Conservation (phyloP, 1,284 basidiomycete genomes). For the Anthracocystis panici-leucophaei region DNA sequence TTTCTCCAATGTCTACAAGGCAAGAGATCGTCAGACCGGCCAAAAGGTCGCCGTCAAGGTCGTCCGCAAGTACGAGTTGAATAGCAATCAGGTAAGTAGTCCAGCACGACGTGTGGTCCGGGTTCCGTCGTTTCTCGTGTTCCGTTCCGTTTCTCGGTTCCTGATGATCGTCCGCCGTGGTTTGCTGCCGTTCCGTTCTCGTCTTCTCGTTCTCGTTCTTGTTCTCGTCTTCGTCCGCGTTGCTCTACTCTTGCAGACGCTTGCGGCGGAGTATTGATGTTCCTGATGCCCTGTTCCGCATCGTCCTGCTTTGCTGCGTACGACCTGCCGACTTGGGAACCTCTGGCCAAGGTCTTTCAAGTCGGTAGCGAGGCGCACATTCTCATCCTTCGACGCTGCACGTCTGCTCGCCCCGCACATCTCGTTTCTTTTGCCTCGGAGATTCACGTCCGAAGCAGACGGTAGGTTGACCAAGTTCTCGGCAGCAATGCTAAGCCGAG, state of each 20-base stretch:
- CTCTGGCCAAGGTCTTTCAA: conserved; percentile 60
- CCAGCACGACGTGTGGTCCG: conserved; percentile 70
- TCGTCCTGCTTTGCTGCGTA: conserved; percentile 17
- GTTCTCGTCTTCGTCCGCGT: not conserved
- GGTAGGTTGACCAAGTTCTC: conserved; percentile 6
- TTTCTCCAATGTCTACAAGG: conserved; percentile 98
- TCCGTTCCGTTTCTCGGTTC: conserved; percentile 42
- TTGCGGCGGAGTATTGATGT: not conserved
- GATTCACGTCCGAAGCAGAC: not conserved
- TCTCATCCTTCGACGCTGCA: conserved; percentile 4
- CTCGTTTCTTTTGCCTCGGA: not conserved
- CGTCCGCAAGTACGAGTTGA: conserved; percentile 95
- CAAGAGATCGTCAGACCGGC: conserved; percentile 80
- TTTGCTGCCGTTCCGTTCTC: conserved; percentile 59
- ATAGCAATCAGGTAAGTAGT: conserved; percentile 83
- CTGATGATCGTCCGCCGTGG: conserved; percentile 23
- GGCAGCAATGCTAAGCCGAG: not conserved
- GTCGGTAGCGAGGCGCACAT: conserved; percentile 67
- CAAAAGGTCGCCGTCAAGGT: conserved; percentile 95
- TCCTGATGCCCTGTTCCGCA: not conserved
- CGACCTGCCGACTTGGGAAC: conserved; percentile 24
- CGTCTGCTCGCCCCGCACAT: not conserved
- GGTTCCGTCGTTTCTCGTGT: conserved; percentile 41
- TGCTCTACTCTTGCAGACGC: conserved; percentile 1
- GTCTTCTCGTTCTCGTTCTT: not conserved